Percentiles rank a stretch among this genome's conserved stretches.
Conservation (phyloP, 2,329 filamentous ascomycete species). For the Leptographium galeiforme region DNA sequence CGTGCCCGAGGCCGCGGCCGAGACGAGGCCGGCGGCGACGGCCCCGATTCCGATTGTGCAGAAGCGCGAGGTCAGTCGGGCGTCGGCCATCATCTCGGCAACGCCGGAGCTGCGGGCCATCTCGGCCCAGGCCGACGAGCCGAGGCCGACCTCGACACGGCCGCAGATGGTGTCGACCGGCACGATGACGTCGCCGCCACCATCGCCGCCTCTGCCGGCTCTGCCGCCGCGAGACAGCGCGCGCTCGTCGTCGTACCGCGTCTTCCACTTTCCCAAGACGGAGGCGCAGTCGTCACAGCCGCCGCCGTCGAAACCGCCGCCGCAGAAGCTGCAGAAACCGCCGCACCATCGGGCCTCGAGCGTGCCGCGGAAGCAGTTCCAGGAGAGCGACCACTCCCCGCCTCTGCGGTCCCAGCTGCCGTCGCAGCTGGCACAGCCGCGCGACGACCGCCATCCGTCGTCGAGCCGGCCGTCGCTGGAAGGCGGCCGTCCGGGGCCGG, state of each 20-base stretch:
- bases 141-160: constrained; percentile 7
- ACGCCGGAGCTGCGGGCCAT: constrained; percentile 49
- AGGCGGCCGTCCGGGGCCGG: constrained; percentile 49
- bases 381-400: constrained; percentile 7
- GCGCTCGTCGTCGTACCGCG: constrained; percentile 25
- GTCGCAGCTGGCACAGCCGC: constrained; percentile 18
- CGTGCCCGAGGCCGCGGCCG: too few relatives aligned
- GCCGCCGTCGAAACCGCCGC: neutral
- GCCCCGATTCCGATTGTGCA: neutral
- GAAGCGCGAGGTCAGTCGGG: constrained; percentile 37
- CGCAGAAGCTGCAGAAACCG: neutral
- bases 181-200: constrained; percentile 61
- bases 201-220: constrained; percentile 30
- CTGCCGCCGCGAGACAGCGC: constrained; percentile 25
- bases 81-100: constrained; percentile 49
- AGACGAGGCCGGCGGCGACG: too few relatives aligned
- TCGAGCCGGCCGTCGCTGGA: constrained; percentile 58
- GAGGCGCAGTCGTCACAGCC: constrained; percentile 15
- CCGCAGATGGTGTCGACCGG: constrained; percentile 45
- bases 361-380: constrained; percentile 15
- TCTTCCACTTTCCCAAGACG: constrained; percentile 26
- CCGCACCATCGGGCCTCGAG: constrained; percentile 22
- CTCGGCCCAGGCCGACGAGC: constrained; percentile 26
- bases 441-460: constrained; percentile 27
- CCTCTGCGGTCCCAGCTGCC: constrained; percentile 19